These are phyloP conservation scores for Citrus unshiu DNA, from an alignment of 345 rosid species.

Conservation along the genomic window DNA sequence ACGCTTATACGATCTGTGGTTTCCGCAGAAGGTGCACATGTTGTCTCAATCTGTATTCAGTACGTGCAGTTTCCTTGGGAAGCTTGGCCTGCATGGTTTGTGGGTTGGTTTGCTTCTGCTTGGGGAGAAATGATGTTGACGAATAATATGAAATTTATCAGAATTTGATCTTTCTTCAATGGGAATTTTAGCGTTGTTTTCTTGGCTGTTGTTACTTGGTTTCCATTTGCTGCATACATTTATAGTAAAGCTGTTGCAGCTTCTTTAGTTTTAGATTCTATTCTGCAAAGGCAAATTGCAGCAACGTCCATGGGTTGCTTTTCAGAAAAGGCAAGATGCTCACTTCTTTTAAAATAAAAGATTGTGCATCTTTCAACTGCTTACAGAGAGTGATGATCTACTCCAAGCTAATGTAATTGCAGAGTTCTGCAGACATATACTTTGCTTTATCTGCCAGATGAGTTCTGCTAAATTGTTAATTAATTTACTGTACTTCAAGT, in stretches of 20 bases:
- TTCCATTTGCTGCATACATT: background rate
- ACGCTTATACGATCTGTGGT: slow-evolving; percentile 12
- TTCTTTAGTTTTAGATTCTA: background rate
- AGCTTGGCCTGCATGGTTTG: background rate
- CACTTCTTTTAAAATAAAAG: background rate
- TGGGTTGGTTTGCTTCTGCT: slow-evolving; percentile 4
- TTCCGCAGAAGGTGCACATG: slow-evolving; percentile 16
- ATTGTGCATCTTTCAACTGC: background rate
- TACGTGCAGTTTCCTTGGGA: slow-evolving; percentile 6
- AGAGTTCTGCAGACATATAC: background rate
- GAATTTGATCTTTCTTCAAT: background rate
- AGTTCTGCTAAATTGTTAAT: background rate
- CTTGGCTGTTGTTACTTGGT: background rate
- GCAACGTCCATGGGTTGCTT: background rate
- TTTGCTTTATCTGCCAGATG: background rate
- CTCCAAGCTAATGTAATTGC: background rate
- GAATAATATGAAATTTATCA: background rate
- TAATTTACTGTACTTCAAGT: too few relatives aligned
- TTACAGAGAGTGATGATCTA: background rate
- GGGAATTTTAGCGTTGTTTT: background rate
- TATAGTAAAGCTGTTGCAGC: background rate
- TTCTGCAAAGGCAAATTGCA: background rate
- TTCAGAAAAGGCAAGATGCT: slow-evolving; percentile 3
- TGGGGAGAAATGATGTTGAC: background rate
- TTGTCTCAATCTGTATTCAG: slow-evolving; percentile 18